These are phyloP conservation scores for Coccomyxa subellipsoidea DNA, from an alignment of 163 green algal species.

Conservation along the genomic window DNA sequence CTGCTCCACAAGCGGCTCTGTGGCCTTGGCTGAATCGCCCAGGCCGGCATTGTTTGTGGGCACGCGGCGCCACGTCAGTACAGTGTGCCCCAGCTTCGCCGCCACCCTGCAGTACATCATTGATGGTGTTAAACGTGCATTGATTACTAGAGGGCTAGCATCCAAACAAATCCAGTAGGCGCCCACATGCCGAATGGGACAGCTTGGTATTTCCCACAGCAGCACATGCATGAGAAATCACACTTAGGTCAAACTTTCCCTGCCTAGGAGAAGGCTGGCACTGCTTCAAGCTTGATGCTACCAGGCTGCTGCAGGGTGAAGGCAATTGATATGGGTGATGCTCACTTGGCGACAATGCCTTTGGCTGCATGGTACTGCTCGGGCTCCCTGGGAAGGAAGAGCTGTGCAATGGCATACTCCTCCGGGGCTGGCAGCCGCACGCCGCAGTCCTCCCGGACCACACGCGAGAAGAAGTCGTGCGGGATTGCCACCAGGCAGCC, in stretches of 20 bases:
- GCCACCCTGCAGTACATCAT: slow-evolving; percentile 26
- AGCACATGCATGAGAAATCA: no score
- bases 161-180: no score
- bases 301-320: no score
- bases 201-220: no score
- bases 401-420: slow-evolving; percentile 80
- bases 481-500: slow-evolving; percentile 88
- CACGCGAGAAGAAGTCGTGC: slow-evolving; percentile 72
- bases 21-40: slow-evolving; percentile 67
- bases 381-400: slow-evolving; percentile 79
- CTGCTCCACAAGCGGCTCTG: slow-evolving; percentile 89
- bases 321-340: no score
- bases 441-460: slow-evolving; percentile 60
- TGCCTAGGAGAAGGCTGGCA: no score
- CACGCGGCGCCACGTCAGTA: slow-evolving; percentile 77
- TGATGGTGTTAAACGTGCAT: no score
- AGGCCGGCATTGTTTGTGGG: slow-evolving; percentile 77
- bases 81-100: slow-evolving; percentile 60
- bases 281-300: no score
- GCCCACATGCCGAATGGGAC: no score
- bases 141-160: no score
- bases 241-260: no score
- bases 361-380: slow-evolving; percentile 47
- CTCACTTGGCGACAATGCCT: slow-evolving; percentile 48
- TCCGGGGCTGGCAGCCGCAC: slow-evolving; percentile 68